Evolutionary conservation across 2,329 filamentous ascomycete species (phyloP).

Genomic region (Neophaeococcomyces aloes): DNA sequence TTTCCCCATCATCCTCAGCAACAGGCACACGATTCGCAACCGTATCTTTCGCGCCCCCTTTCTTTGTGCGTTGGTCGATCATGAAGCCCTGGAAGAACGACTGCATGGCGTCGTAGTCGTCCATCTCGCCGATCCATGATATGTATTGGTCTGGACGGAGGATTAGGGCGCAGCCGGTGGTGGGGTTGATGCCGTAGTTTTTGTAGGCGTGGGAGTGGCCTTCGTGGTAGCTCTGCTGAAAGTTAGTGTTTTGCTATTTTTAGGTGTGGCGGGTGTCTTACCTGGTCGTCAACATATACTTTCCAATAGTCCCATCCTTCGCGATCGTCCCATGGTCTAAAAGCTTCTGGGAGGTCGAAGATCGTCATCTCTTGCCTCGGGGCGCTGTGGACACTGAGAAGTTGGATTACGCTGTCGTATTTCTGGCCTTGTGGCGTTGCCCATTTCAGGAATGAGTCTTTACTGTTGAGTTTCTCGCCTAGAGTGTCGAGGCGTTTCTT

Average conservation of each 20-base stretch:
- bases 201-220: conserved; percentile 40
- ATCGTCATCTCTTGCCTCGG: conserved; percentile 41
- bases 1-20: too few relatives aligned
- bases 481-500: conserved; percentile 38
- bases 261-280: conserved; percentile 22
- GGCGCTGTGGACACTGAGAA: conserved; percentile 50
- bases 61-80: too few relatives aligned
- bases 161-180: conserved; percentile 48
- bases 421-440: conserved; percentile 31
- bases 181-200: conserved; percentile 47
- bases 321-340: conserved; percentile 38
- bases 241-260: conserved; percentile 41
- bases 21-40: too few relatives aligned
- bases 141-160: conserved; percentile 61
- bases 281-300: conserved; percentile 43
- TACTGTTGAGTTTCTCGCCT: conserved; percentile 33
- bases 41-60: too few relatives aligned
- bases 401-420: conserved; percentile 45
- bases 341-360: conserved; percentile 41
- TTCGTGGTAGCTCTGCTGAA: conserved; percentile 41
- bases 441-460: conserved; percentile 34
- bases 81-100: conserved; percentile 17
- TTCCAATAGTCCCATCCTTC: conserved; percentile 48
- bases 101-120: conserved; percentile 17
- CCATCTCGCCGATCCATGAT: conserved; percentile 16